Evolutionary conservation across 2,329 filamentous ascomycete species (phyloP).

Genomic region (Colletotrichum noveboracense): DNA sequence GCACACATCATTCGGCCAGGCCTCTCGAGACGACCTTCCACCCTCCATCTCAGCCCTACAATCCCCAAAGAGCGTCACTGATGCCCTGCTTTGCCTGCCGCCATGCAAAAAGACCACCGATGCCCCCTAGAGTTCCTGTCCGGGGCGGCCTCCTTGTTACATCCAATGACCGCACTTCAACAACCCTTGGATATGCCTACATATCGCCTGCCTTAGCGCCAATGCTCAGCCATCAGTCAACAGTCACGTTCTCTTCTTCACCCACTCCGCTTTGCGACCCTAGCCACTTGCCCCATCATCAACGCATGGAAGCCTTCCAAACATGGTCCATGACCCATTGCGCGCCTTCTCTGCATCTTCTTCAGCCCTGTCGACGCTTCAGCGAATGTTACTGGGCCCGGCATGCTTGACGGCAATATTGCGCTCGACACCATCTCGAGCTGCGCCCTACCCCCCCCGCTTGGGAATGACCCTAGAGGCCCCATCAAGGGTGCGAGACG

Average conservation of each 20-base stretch:
- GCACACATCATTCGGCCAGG: not conserved
- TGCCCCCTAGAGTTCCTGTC: not conserved
- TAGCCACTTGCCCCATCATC: not conserved
- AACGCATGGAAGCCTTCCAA: not conserved
- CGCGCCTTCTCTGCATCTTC: constrained; percentile 3
- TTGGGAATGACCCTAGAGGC: not conserved
- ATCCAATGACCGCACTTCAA: not conserved
- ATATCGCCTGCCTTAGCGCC: constrained; percentile 8
- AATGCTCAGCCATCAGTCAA: constrained; percentile 9
- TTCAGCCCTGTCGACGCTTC: constrained; percentile 15
- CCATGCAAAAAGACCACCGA: not conserved
- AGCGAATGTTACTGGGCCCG: not conserved
- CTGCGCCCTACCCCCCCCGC: not conserved
- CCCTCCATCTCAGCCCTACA: constrained; percentile 21
- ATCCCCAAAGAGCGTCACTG: not conserved
- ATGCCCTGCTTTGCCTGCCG: not conserved
- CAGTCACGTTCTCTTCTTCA: not conserved
- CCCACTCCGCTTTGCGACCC: not conserved
- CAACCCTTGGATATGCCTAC: not conserved
- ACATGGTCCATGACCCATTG: not conserved
- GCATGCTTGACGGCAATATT: not conserved
- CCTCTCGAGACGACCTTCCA: not conserved
- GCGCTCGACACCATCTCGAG: not conserved
- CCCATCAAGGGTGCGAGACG: not conserved
- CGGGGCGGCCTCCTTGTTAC: constrained; percentile 3